A percentile compares a stretch with the other conserved stretches of the same genome.
These are phyloP conservation scores for Endoconidiophora polonica DNA, from an alignment of 2,329 filamentous ascomycete genomes.

Conservation along the genomic window DNA sequence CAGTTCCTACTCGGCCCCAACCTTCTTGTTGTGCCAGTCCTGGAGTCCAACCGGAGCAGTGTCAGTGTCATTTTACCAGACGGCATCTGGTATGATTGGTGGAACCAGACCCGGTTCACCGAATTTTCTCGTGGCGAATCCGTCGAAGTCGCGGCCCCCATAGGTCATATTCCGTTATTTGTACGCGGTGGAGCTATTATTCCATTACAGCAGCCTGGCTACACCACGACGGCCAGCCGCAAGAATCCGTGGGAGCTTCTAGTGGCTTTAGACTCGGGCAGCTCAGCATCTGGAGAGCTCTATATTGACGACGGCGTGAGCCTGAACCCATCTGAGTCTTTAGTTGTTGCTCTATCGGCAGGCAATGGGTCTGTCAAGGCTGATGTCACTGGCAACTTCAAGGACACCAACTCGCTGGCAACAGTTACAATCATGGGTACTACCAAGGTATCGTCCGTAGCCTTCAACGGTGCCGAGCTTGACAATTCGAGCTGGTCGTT, in stretches of 20 bases:
- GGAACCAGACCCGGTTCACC: slow-evolving; percentile 29
- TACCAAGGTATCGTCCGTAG: slow-evolving; percentile 25
- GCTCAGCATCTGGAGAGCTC: slow-evolving; percentile 47
- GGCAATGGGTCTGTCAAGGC: slow-evolving; percentile 29
- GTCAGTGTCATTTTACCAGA: slow-evolving; percentile 32
- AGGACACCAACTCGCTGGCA: slow-evolving; percentile 39
- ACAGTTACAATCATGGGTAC: slow-evolving; percentile 50
- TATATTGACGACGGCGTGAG: slow-evolving; percentile 67
- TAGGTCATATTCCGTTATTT: slow-evolving; percentile 44
- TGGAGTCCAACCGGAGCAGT: slow-evolving; percentile 25
- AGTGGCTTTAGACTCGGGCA: slow-evolving; percentile 46
- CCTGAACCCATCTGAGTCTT: slow-evolving; percentile 38
- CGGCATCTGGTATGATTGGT: slow-evolving; percentile 34
- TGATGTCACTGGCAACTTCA: slow-evolving; percentile 32
- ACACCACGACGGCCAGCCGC: slow-evolving; percentile 47
- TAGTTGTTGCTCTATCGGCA: slow-evolving; percentile 35
- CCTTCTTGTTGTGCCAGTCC: slow-evolving; percentile 32
- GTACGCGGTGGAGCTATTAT: slow-evolving; percentile 48
- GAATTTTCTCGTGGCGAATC: slow-evolving; percentile 16
- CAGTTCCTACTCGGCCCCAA: slow-evolving; percentile 35
- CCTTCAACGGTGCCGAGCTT: slow-evolving; percentile 33
- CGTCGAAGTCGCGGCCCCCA: slow-evolving; percentile 14
- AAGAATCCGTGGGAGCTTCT: slow-evolving; percentile 53
- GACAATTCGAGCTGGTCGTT: slow-evolving; percentile 27
- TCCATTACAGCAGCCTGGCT: slow-evolving; percentile 40